Base-by-base conservation (phyloP, 2,329 filamentous ascomycete species). In the Aureobasidium namibiae region DNA sequence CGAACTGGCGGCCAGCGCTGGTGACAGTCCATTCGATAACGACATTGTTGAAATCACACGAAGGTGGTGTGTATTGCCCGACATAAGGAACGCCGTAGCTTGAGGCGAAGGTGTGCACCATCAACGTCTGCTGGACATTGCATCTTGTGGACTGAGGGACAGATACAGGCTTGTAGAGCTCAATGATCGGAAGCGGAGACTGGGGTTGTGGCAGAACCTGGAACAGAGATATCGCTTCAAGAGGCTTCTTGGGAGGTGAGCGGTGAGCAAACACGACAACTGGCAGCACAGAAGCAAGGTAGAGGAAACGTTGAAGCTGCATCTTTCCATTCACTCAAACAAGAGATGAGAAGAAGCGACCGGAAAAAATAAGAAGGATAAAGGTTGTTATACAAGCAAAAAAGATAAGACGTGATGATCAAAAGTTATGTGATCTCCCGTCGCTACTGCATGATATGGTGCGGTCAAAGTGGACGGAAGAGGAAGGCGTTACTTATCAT, bases 51-150 rank as follows among this genome's bases (percentile, higher is more conserved):
- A 92, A 94, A 16, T 79, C 72, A 71, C 86, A 90, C 26, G 73
- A 67, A 1, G 88, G 87, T 13, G 89, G 89, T 1, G 73, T 76
- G 68, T 90, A 91, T 16, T 73, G 74, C 84, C 87, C 86, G 65
- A 91, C 78, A 68, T 85, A 92, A 1, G 89, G 89, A 34, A 78
- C 69, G n/a, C 85, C 86, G 69, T 91, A 92, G 63, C 87, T 91
- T 63, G 75, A 82, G 11, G 76, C 87, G 75, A 92, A 92, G 0
- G 81, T 79, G 72, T 90, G 80, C 3, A 84, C 75, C 82, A 91
- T 88, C 59, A 92, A 72, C n/a, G 81, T 72, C 39, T 83, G 68
- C 44, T 80, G 73, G 67, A 84, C 50, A 73, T 68, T 46, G 67
- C 64, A 53, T n/a, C 62, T 61, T 9, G 18, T 10, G 64, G 49